phyloP scores from a whole-genome alignment of 2,329 filamentous ascomycete species.

The Rhynchosporium graminicola region DNA sequence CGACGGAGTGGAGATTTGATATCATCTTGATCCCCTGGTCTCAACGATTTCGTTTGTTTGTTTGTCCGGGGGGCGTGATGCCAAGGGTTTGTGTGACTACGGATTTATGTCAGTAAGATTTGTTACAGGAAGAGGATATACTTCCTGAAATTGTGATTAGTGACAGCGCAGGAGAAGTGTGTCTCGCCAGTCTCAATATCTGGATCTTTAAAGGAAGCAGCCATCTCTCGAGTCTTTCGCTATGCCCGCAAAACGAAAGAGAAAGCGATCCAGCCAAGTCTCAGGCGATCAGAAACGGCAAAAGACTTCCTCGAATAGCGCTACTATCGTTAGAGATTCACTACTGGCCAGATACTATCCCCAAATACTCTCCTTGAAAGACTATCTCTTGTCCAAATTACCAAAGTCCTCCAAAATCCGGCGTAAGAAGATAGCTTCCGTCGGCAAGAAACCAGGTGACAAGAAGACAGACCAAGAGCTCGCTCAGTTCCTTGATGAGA shows the following conservation, averaged over 20 bases:
- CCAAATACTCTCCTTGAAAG: slow-evolving; percentile 64
- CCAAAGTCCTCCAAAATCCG: slow-evolving; percentile 66
- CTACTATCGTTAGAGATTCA: slow-evolving; percentile 51
- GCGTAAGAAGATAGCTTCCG: slow-evolving; percentile 54
- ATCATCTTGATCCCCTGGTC: neutral
- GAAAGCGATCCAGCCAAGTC: slow-evolving; percentile 31
- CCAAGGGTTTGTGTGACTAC: neutral
- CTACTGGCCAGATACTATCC: slow-evolving; percentile 71
- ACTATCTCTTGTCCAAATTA: slow-evolving; percentile 67
- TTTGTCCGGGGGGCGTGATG: neutral
- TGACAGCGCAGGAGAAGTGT: neutral
- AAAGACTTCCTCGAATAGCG: slow-evolving; percentile 23
- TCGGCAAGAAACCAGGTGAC: slow-evolving; percentile 37
- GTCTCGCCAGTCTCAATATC: neutral
- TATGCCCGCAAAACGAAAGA: slow-evolving; percentile 48
- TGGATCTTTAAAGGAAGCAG: neutral
- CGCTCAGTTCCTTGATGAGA: slow-evolving; percentile 37
- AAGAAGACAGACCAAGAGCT: slow-evolving; percentile 23
- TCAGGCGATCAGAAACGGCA: slow-evolving; percentile 37
- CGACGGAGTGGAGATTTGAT: neutral
- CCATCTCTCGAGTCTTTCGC: neutral
- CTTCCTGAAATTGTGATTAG: neutral
- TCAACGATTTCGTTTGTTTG: neutral
- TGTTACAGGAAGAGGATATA: neutral
- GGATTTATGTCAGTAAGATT: neutral